A percentile compares a stretch with the other conserved stretches of the same genome.
Conservation (phyloP, 192 early-diverging fungal species). For the Coemansia sp. region DNA sequence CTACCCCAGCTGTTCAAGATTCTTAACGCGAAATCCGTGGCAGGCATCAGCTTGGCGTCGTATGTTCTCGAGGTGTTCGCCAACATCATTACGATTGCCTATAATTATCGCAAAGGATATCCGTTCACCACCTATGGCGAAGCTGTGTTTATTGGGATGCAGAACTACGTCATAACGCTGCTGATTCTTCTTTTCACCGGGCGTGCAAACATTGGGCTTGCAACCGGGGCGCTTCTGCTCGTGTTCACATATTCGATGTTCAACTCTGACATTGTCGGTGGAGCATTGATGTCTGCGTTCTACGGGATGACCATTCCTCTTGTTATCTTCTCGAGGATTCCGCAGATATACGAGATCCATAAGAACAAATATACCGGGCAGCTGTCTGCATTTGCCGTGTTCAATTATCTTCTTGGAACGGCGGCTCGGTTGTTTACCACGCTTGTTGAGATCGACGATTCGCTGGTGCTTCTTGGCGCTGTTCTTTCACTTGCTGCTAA, state of each 20-base stretch:
- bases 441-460: constrained; percentile 85
- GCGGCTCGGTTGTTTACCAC: constrained; percentile 92
- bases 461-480: constrained; percentile 69
- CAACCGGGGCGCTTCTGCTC: constrained; percentile 34
- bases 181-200: constrained; percentile 65
- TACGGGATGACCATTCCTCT: constrained; percentile 80
- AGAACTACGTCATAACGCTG: constrained; percentile 78
- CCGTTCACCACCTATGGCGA: constrained; percentile 91
- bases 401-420: constrained; percentile 86
- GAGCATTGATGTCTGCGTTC: constrained; percentile 60
- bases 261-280: constrained; percentile 46
- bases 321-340: constrained; percentile 78
- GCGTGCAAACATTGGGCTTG: constrained; percentile 38
- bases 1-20: constrained; percentile 97
- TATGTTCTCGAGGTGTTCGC: constrained; percentile 85
- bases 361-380: constrained; percentile 85
- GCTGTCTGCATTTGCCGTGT: constrained; percentile 85
- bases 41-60: constrained; percentile 78
- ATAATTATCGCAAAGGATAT: constrained; percentile 80
- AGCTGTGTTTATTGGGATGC: constrained; percentile 77
- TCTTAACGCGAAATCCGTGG: constrained; percentile 63
- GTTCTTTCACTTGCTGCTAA: constrained; percentile 76
- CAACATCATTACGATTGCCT: constrained; percentile 77
- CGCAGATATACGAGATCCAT: constrained; percentile 88
- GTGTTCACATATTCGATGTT: constrained; percentile 61